Conservation (phyloP, 2,329 filamentous ascomycete genomes). For the Hymenoscyphus repandus region DNA sequence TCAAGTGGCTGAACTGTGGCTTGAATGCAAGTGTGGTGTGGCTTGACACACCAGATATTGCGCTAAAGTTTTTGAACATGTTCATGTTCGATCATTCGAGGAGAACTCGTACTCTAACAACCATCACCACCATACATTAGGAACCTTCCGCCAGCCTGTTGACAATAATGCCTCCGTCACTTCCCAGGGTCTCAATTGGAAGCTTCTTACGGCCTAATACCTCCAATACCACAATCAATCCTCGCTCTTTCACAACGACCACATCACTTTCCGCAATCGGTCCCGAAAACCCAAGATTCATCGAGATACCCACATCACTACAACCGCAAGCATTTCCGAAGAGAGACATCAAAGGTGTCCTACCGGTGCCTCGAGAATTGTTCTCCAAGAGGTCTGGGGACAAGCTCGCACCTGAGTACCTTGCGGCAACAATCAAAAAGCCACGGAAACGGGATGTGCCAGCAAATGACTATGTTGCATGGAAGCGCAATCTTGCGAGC, state of each 20-base stretch:
- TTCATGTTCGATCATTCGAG: neutral
- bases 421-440: slow-evolving; percentile 52
- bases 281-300: slow-evolving; percentile 83
- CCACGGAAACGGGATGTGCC: slow-evolving; percentile 34
- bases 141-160: slow-evolving; percentile 5
- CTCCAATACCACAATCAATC: slow-evolving; percentile 26
- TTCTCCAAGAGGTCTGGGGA: slow-evolving; percentile 56
- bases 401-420: slow-evolving; percentile 59
- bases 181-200: slow-evolving; percentile 26
- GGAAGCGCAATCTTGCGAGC: slow-evolving; percentile 70
- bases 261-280: slow-evolving; percentile 47
- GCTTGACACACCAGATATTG: slow-evolving; percentile 3
- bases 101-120: neutral
- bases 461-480: slow-evolving; percentile 39
- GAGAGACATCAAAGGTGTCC: slow-evolving; percentile 61
- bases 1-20: slow-evolving; percentile 12
- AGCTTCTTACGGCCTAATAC: slow-evolving; percentile 30
- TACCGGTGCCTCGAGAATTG: slow-evolving; percentile 77
- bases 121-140: neutral
- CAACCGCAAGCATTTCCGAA: slow-evolving; percentile 47
- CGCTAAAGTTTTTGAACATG: slow-evolving; percentile 17
- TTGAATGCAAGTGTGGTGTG: neutral
- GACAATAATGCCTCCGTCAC: slow-evolving; percentile 25
- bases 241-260: slow-evolving; percentile 43
- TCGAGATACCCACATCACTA: slow-evolving; percentile 72